These are phyloP conservation scores for Pythium dissimile DNA, from an alignment of 352 stramenopile genomes.

Conservation along the genomic window DNA sequence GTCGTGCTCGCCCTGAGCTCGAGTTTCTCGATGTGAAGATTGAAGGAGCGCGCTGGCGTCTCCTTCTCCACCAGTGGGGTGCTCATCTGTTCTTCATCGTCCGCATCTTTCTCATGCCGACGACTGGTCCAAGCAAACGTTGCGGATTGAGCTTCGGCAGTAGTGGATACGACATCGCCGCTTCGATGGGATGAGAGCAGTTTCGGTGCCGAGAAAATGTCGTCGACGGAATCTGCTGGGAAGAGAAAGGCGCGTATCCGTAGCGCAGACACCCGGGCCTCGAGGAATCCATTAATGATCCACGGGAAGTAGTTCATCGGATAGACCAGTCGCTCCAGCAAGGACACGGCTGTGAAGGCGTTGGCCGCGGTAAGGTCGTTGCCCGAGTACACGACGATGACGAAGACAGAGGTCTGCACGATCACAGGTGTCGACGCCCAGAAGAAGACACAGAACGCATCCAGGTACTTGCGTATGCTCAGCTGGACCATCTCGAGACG, in stretches of 20 bases:
- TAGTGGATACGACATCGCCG: constrained; percentile 6
- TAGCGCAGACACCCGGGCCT: constrained; percentile 77
- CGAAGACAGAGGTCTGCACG: constrained; percentile 83
- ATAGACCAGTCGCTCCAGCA: constrained; percentile 87
- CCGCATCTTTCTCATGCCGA: too few species aligned
- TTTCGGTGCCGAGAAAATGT: constrained; percentile 1
- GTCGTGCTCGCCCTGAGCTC: constrained; percentile 31
- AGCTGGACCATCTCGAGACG: constrained; percentile 68
- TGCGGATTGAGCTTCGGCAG: constrained; percentile 25
- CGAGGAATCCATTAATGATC: constrained; percentile 89
- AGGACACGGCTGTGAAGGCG: constrained; percentile 80
- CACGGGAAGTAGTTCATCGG: constrained; percentile 92
- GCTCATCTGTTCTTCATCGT: too few species aligned
- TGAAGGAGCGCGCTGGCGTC: constrained; percentile 14
- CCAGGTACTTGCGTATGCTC: constrained; percentile 80
- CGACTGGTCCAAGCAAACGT: constrained; percentile 33
- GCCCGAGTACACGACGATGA: constrained; percentile 61
- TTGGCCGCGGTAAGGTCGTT: constrained; percentile 75
- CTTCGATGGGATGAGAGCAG: background rate
- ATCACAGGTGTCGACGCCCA: constrained; percentile 88
- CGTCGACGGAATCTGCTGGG: background rate
- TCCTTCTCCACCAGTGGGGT: background rate
- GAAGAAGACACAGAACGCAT: constrained; percentile 89
- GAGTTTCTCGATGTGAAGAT: constrained; percentile 43
- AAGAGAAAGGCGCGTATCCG: constrained; percentile 80